Base-by-base conservation (phyloP, 2,329 filamentous ascomycete species). In the Dactylellina sp. region DNA sequence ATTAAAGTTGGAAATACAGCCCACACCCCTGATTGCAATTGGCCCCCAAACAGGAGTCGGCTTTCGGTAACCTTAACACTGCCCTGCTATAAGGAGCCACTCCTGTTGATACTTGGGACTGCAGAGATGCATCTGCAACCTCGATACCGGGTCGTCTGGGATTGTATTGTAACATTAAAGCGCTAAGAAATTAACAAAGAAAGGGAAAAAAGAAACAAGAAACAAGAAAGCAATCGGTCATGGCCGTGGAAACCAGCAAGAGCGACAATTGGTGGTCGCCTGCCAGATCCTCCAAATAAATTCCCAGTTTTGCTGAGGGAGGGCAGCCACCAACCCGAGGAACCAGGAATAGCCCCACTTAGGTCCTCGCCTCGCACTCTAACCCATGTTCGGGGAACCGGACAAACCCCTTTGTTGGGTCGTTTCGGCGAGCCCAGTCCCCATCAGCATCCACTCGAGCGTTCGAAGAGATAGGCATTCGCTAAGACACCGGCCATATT, bases 391-490 rank as follows among this genome's bases (percentile, higher is more conserved):
- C 68, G 68, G 68, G 68, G 68, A 72, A 72, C 60, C 68, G 68
- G 68, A 64, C 60, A 62, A 65, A 64, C 68, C 68, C 68, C 68
- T 72, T 65, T 65, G 68, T 62, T 72, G 68, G 68, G 68, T 72
- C 68, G 57, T 63, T 72, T 72, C 60, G 68, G 53, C 39, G 53
- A 44, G 37, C 39, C 49, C 50, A 55, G 32, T 50, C 22, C 20
- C 46, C 14, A 50, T 18, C 28, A 60, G 11, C 16, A 62, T 64
- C 46, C 46, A 42, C 39, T 24, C 24, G 39, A 55, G 39, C 5
- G 53, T 7, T 5, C 37, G 18, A 57, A 47, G 49, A 42, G 39
- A 53, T 32, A 37, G 52, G 42, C 44, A 42, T 46, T 72, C 60
- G 60, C 68, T 61, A 72, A 72, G 42, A 50, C 37, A 42, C 37